phyloP scores from a whole-genome alignment of 2,329 filamentous ascomycete genomes.

The Zalaria obscura region DNA sequence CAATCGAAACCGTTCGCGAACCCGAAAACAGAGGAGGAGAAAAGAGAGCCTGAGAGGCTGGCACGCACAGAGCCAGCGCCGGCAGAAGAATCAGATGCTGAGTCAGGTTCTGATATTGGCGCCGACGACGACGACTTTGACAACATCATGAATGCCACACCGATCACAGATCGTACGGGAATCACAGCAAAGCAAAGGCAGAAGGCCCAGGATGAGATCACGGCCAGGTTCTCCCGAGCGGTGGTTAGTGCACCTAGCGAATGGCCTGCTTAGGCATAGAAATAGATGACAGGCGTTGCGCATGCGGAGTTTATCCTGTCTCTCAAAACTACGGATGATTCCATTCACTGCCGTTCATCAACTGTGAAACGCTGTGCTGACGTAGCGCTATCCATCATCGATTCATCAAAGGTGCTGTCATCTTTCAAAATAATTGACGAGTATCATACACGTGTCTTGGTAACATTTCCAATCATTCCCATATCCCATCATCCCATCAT shows the following conservation, averaged over 20 bases:
- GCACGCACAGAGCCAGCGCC: slow-evolving; percentile 34
- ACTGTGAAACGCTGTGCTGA: too few species aligned
- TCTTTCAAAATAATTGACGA: too few species aligned
- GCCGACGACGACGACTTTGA: slow-evolving; percentile 72
- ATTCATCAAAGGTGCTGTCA: too few species aligned
- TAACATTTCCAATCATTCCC: too few species aligned
- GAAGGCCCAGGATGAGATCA: slow-evolving; percentile 33
- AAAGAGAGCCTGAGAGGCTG: slow-evolving; percentile 48
- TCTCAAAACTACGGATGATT: too few species aligned
- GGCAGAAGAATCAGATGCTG: slow-evolving; percentile 45
- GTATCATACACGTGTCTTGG: too few species aligned
- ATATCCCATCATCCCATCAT: too few species aligned
- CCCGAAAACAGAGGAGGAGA: slow-evolving; percentile 27
- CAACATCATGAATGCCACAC: slow-evolving; percentile 81
- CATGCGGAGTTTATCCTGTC: too few species aligned
- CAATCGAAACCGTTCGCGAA: slow-evolving; percentile 80
- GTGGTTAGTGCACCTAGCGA: slow-evolving; percentile 34
- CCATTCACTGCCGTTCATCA: too few species aligned
- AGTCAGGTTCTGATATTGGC: slow-evolving; percentile 58
- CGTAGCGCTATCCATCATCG: too few species aligned
- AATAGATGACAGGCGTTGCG: too few species aligned
- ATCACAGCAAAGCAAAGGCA: slow-evolving; percentile 47
- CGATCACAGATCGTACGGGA: slow-evolving; percentile 74
- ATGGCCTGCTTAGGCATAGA: slow-evolving; percentile 14
- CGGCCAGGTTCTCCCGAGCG: slow-evolving; percentile 34